phyloP scores from a whole-genome alignment of 257 asterid genomes.

The Nicotiana otophora region DNA sequence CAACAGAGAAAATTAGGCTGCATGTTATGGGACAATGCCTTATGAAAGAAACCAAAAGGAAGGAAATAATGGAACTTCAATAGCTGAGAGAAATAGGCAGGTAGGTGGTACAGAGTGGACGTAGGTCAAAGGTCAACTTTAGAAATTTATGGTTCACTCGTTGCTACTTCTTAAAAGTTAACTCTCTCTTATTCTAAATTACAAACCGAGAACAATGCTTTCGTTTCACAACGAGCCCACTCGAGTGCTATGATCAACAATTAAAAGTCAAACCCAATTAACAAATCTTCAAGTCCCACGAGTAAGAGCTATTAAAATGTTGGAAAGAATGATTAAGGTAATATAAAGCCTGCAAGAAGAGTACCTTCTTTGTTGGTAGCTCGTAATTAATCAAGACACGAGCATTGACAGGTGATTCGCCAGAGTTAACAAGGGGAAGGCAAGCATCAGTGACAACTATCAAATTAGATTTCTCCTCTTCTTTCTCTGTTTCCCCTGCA shows the following conservation, averaged over 20 bases:
- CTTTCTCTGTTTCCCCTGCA: constrained; percentile 35
- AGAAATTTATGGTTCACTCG: background rate
- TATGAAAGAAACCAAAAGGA: background rate
- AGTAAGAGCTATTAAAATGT: background rate
- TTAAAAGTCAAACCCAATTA: background rate
- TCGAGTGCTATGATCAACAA: background rate
- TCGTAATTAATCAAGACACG: constrained; percentile 80
- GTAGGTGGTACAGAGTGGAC: background rate
- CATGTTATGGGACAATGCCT: background rate
- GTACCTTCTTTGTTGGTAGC: constrained; percentile 77
- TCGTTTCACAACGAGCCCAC: background rate
- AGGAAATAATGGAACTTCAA: background rate
- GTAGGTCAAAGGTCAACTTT: background rate
- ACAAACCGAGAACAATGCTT: background rate
- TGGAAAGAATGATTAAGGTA: background rate
- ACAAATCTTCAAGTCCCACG: background rate
- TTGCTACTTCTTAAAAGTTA: background rate
- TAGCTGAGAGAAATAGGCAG: background rate
- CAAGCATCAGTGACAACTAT: constrained; percentile 85
- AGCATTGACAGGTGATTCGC: constrained; percentile 56
- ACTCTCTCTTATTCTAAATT: background rate
- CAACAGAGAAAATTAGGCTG: background rate
- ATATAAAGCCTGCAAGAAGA: background rate
- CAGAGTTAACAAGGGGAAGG: constrained; percentile 66
- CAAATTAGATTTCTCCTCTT: constrained; percentile 55